These are phyloP conservation scores for Clohesyomyces aquaticus DNA, from an alignment of 495 filamentous ascomycete genomes.

Conservation along the genomic window DNA sequence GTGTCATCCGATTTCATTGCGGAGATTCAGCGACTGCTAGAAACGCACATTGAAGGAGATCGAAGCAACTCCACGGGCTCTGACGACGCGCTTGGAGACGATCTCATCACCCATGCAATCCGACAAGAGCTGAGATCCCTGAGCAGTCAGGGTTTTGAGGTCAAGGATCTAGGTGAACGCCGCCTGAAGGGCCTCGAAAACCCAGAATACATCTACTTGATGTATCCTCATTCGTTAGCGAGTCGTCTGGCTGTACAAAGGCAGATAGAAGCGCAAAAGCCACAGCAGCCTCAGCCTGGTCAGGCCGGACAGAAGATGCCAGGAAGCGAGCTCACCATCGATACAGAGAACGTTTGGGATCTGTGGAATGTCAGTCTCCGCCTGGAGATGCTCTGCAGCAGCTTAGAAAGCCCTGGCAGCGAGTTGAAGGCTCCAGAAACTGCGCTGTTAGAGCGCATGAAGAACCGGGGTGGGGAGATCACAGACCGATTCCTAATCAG, in stretches of 20 bases:
- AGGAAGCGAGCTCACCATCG: constrained; percentile 56
- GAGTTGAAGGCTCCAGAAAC: constrained; percentile 74
- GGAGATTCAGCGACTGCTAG: constrained; percentile 88
- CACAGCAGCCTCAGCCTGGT: constrained; percentile 11
- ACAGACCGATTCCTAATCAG: constrained; percentile 82
- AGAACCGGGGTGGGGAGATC: constrained; percentile 78
- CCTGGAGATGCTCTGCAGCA: constrained; percentile 88
- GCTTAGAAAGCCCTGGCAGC: constrained; percentile 67
- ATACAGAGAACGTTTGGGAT: constrained; percentile 82
- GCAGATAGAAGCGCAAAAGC: constrained; percentile 49
- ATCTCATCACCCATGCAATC: constrained; percentile 70
- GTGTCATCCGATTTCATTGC: constrained; percentile 95
- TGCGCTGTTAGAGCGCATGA: constrained; percentile 80
- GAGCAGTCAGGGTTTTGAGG: constrained; percentile 90
- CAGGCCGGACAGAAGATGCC: constrained; percentile 43
- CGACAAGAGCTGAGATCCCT: constrained; percentile 85
- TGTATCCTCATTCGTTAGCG: constrained; percentile 87
- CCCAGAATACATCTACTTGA: constrained; percentile 89
- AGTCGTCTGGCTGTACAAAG: constrained; percentile 72
- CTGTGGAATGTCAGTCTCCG: constrained; percentile 88
- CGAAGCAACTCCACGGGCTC: constrained; percentile 66
- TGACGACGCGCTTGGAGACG: constrained; percentile 72
- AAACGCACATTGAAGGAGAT: constrained; percentile 79
- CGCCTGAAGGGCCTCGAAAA: constrained; percentile 98
- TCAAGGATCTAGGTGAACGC: constrained; percentile 90